Percentiles rank a stretch among this genome's conserved stretches.
Conservation (phyloP, 1,284 basidiomycete genomes). For the Psilocybe mexicana region DNA sequence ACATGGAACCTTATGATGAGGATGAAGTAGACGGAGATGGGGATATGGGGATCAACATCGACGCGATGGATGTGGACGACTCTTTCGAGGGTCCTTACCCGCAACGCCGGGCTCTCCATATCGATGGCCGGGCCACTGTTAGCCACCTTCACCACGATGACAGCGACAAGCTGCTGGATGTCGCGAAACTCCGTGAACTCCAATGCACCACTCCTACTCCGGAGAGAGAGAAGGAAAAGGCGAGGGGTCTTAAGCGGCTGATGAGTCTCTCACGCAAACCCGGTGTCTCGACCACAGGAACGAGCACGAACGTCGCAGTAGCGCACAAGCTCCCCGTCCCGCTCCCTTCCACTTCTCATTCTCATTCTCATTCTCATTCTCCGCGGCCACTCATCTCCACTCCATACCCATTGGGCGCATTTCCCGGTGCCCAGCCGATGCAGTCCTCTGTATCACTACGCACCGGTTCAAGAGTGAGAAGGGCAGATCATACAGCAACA, state of each 20-base stretch:
- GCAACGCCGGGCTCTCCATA: not conserved
- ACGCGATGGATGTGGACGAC: constrained; percentile 39
- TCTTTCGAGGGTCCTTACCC: constrained; percentile 18
- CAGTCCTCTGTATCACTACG: constrained; percentile 20
- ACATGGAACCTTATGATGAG: constrained; percentile 22
- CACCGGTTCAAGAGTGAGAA: not conserved
- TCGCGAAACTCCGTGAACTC: constrained; percentile 18
- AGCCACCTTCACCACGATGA: constrained; percentile 2
- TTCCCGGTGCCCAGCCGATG: constrained; percentile 17
- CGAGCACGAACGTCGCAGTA: constrained; percentile 14
- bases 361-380: constrained; percentile 5
- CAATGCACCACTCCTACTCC: constrained; percentile 22
- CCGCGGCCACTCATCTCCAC: constrained; percentile 38
- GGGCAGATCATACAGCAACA: not conserved
- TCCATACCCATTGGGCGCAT: constrained; percentile 42
- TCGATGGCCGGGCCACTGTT: not conserved
- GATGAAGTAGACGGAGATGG: constrained; percentile 6
- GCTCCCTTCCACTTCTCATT: not conserved
- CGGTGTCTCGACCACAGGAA: constrained; percentile 11
- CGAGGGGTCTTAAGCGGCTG: constrained; percentile 33
- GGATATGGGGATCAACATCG: constrained; percentile 38
- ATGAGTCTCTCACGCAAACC: constrained; percentile 30
- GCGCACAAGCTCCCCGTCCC: constrained; percentile 15
- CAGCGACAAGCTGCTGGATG: constrained; percentile 12
- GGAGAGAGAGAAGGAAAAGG: constrained; percentile 22